These are phyloP conservation scores for Ustilago trichophora DNA, from an alignment of 1,284 basidiomycete species.

Conservation along the genomic window DNA sequence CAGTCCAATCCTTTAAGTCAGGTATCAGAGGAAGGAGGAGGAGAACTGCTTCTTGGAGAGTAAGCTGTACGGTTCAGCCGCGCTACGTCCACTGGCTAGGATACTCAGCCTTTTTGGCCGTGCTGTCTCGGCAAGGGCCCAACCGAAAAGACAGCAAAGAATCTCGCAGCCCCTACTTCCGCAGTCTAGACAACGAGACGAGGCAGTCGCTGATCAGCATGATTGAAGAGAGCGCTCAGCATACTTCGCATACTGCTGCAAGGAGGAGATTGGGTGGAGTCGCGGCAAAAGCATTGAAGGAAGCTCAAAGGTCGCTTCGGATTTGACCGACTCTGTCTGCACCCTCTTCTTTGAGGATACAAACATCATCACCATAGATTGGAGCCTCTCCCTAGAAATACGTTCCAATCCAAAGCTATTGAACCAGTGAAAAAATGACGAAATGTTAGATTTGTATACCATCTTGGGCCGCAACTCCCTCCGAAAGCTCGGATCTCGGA, in stretches of 20 bases:
- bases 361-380: too few relatives aligned
- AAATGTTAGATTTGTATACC: too few relatives aligned
- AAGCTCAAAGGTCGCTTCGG: constrained; percentile 14
- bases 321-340: constrained; percentile 12
- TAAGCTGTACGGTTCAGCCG: constrained; percentile 26
- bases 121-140: constrained; percentile 1
- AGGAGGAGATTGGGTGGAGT: constrained; percentile 5
- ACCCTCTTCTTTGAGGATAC: not conserved
- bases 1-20: too few relatives aligned
- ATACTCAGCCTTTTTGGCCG: constrained; percentile 30
- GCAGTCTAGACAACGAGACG: constrained; percentile 5
- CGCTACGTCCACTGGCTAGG: constrained; percentile 48
- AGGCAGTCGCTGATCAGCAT: constrained; percentile 9
- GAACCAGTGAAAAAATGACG: too few relatives aligned
- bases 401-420: too few relatives aligned
- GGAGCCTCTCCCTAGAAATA: too few relatives aligned
- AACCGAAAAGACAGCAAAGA: not conserved
- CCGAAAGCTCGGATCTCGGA: too few relatives aligned
- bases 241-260: not conserved
- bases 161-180: not conserved
- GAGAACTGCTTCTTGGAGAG: constrained; percentile 12
- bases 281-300: constrained; percentile 5
- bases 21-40: not conserved
- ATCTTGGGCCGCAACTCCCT: too few relatives aligned
- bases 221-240: constrained; percentile 4